phyloP scores from a whole-genome alignment of 2,329 filamentous ascomycete genomes.

The Parastagonospora avenae region DNA sequence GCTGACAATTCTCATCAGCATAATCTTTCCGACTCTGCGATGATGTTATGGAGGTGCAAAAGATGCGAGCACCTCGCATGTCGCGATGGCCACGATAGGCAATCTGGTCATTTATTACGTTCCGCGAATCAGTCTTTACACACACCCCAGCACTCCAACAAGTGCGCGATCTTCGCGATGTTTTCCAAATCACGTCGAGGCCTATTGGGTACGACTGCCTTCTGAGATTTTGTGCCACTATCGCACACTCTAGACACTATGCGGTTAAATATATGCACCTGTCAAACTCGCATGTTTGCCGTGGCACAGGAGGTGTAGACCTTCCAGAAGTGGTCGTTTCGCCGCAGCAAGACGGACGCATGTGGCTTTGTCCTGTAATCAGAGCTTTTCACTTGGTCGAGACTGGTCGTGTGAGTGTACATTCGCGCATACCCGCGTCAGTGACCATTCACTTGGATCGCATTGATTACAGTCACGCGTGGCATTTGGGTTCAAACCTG shows the following conservation, averaged over 20 bases:
- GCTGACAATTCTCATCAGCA: too few species aligned
- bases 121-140: not conserved
- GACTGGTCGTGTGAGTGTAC: slow-evolving; percentile 10
- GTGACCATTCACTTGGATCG: slow-evolving; percentile 23
- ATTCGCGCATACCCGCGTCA: slow-evolving; percentile 1
- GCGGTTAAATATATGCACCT: slow-evolving; percentile 37
- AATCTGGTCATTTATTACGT: not conserved
- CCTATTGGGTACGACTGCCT: slow-evolving; percentile 28
- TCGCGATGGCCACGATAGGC: too few species aligned
- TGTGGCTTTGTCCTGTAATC: slow-evolving; percentile 26
- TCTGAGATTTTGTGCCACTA: slow-evolving; percentile 28
- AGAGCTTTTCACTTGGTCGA: slow-evolving; percentile 14
- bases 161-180: not conserved
- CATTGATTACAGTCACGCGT: slow-evolving; percentile 31
- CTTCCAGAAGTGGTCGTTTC: slow-evolving; percentile 27
- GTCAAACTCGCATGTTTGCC: slow-evolving; percentile 20
- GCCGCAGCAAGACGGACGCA: slow-evolving; percentile 15
- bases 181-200: slow-evolving; percentile 7
- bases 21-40: too few species aligned
- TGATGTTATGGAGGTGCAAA: too few species aligned
- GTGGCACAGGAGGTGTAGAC: slow-evolving; percentile 12
- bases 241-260: slow-evolving; percentile 31
- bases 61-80: too few species aligned
- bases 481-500: slow-evolving; percentile 19
- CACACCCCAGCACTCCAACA: not conserved